Evolutionary conservation across 495 filamentous ascomycete species (phyloP).

Genomic region (Pyrenopolyporus hunteri): DNA sequence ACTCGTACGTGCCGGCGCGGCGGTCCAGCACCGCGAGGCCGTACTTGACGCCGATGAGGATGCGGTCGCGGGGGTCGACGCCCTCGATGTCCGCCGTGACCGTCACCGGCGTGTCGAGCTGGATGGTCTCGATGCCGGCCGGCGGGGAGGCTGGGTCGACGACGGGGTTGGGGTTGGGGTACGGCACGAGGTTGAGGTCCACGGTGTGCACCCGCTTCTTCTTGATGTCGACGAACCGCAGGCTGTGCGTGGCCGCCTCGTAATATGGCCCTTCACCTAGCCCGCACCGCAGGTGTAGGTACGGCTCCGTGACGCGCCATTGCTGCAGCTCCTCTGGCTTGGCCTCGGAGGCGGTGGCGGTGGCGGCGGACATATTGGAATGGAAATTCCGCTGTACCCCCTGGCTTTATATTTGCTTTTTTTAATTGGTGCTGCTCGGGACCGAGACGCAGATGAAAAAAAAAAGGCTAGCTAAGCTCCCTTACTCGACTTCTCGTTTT

Average conservation of each 20-base stretch:
- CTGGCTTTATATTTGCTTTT: constrained; percentile 1
- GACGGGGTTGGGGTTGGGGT: constrained; percentile 65
- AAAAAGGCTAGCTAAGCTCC: not conserved
- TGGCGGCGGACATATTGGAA: constrained; percentile 3
- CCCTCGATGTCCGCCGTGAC: constrained; percentile 85
- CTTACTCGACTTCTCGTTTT: constrained; percentile 9
- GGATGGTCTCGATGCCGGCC: constrained; percentile 59
- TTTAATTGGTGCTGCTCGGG: not conserved
- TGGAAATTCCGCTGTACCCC: not conserved
- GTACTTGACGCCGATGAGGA: constrained; percentile 80
- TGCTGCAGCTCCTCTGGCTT: constrained; percentile 41
- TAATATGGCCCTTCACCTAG: constrained; percentile 87
- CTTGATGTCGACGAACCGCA: constrained; percentile 92
- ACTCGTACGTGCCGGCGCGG: constrained; percentile 59
- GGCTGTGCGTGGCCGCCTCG: constrained; percentile 67
- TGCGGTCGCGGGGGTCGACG: constrained; percentile 63
- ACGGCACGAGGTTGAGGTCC: constrained; percentile 60
- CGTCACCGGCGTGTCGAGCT: constrained; percentile 72
- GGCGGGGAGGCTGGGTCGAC: constrained; percentile 61
- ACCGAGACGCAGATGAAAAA: not conserved
- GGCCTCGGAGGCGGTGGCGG: not conserved
- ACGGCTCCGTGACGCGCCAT: constrained; percentile 67
- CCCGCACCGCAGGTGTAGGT: constrained; percentile 71
- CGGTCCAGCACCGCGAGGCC: constrained; percentile 79
- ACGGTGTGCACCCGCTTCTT: constrained; percentile 76